Base-by-base conservation (phyloP, 2,329 filamentous ascomycete species). In the Botryotinia calthae region DNA sequence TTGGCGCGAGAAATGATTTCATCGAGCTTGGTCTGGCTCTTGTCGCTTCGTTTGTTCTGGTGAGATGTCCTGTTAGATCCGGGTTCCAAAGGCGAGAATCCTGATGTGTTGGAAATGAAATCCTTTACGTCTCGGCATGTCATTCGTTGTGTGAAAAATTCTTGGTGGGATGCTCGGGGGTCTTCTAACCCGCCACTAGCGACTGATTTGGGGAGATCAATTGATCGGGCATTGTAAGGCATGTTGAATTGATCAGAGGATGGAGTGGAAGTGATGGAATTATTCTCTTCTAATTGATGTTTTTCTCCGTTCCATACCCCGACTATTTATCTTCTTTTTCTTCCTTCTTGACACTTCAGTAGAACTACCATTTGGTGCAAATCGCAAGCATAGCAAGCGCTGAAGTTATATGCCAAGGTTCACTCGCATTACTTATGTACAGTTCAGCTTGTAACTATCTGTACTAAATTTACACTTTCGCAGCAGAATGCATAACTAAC, bases 121-220 rank as follows among this genome's bases (percentile, higher is more conserved):
- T 68, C 65, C 16, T 5, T 28, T 12, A 22, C 4, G 16, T 68
- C 65, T 25, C 65, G 65, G 58, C 48, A 68, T 20, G 46, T n/a
- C 48, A 68, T 68, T 6, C 65, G 48, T 7, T 28, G 18, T 4
- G 18, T 68, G 42, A 68, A 68, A 42, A 18, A 58, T 3, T 8
- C 14, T 10, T 68, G 48, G 12, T 28, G 25, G 8, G 44, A 20
- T n/a, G 65, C 65, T 56, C 48, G 62, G 20, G 62, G 62, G n/a
- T 68, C 65, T 68, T 68, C 48, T 16, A 68, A 28, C 48, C 65
- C 65, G 1, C 65, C 65, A n/a, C 20, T 25, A 20, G n/a, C 10
- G 31, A 28, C 34, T 31, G 6, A 8, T 25, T 58, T 18, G 18
- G 51, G 18, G 10, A 69, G 66, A 20, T 20, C 51, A 44, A 58